Conservation (phyloP, 2,329 filamentous ascomycete species). For the Penicillium sp. region DNA sequence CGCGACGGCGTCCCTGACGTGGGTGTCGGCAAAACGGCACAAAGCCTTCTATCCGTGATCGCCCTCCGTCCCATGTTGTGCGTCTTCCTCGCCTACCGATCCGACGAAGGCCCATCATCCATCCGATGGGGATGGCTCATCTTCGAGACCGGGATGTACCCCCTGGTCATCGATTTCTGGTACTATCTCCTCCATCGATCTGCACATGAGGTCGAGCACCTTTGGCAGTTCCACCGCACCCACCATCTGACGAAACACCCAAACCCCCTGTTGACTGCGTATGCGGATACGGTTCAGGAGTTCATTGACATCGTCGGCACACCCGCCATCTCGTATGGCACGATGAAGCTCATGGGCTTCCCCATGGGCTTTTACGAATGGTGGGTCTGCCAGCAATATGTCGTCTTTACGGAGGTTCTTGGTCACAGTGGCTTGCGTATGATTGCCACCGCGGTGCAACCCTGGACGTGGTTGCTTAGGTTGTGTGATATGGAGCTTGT, state of each 20-base stretch:
- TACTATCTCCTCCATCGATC: constrained; percentile 23
- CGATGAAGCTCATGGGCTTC: constrained; percentile 23
- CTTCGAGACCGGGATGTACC: constrained; percentile 25
- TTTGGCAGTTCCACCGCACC: constrained; percentile 30
- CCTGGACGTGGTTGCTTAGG: constrained; percentile 21
- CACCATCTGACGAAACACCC: constrained; percentile 31
- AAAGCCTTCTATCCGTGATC: constrained; percentile 24
- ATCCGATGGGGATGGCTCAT: constrained; percentile 26
- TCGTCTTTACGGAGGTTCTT: constrained; percentile 27
- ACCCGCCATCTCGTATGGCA: constrained; percentile 25
- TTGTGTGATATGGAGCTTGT: constrained; percentile 27
- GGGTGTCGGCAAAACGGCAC: constrained; percentile 28
- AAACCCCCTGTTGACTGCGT: constrained; percentile 27
- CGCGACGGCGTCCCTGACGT: constrained; percentile 30
- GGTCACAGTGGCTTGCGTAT: constrained; percentile 27
- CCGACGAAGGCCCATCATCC: constrained; percentile 13
- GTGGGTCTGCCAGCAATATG: constrained; percentile 30
- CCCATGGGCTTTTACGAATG: constrained; percentile 32
- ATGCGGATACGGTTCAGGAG: constrained; percentile 28
- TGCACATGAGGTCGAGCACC: constrained; percentile 24
- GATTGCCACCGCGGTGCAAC: constrained; percentile 24
- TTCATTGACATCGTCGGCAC: constrained; percentile 29
- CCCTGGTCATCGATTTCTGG: constrained; percentile 31
- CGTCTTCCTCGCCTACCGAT: constrained; percentile 26
- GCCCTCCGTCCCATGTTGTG: constrained; percentile 29